A percentile compares a stretch with the other conserved stretches of the same genome.
These are phyloP conservation scores for Gossypium ekmanianum DNA, from an alignment of 345 rosid species.

Conservation along the genomic window DNA sequence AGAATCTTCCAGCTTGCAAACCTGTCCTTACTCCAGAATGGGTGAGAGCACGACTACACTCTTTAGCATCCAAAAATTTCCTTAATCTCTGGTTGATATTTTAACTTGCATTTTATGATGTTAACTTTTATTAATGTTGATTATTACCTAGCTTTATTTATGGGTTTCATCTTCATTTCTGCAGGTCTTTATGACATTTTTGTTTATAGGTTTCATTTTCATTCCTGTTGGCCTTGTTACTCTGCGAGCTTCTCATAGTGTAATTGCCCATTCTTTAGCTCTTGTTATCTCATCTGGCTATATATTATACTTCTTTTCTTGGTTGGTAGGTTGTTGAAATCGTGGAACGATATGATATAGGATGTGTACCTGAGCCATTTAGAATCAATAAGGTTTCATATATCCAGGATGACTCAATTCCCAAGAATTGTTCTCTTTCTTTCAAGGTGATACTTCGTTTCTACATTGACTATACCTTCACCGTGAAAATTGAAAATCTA, in stretches of 20 bases:
- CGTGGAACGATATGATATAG: slow-evolving; percentile 62
- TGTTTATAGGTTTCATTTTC: slow-evolving; percentile 54
- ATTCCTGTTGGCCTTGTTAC: slow-evolving; percentile 61
- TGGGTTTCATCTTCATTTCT: slow-evolving; percentile 53
- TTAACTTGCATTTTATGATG: slow-evolving; percentile 8
- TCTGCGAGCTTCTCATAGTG: slow-evolving; percentile 61
- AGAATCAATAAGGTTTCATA: slow-evolving; percentile 51
- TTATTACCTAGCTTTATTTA: slow-evolving; percentile 40
- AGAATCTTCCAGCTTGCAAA: slow-evolving; percentile 82
- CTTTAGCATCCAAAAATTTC: background rate
- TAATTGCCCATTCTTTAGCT: slow-evolving; percentile 27
- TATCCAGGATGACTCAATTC: slow-evolving; percentile 48
- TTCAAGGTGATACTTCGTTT: slow-evolving; percentile 47
- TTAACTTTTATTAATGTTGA: slow-evolving; percentile 31
- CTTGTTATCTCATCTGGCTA: slow-evolving; percentile 5
- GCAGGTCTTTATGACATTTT: slow-evolving; percentile 58
- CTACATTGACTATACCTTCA: slow-evolving; percentile 11
- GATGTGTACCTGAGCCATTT: slow-evolving; percentile 58
- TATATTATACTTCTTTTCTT: slow-evolving; percentile 13
- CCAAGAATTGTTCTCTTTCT: slow-evolving; percentile 58
- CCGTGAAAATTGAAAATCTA: background rate
- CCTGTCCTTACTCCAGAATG: slow-evolving; percentile 72
- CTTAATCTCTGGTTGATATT: slow-evolving; percentile 2
- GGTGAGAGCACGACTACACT: slow-evolving; percentile 39
- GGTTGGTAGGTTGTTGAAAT: slow-evolving; percentile 65